Evolutionary conservation across 176 grass and related monocot species (phyloP).

Genomic region (Carex scoparia): DNA sequence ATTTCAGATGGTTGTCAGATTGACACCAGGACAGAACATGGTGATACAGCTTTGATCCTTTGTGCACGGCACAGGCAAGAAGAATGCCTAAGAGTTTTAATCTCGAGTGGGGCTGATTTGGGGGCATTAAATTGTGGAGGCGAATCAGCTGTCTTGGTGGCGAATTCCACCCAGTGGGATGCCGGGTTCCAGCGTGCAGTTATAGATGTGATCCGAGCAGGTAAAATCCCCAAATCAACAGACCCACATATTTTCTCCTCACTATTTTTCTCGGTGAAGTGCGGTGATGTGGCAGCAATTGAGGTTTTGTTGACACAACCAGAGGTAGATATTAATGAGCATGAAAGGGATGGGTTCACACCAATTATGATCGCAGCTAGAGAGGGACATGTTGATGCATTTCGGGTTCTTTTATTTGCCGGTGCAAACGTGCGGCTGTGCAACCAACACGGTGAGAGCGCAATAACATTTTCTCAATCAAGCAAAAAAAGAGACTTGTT

Average conservation of each 20-base stretch:
- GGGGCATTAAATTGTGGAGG: constrained; percentile 51
- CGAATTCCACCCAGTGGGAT: constrained; percentile 44
- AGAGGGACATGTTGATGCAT: constrained; percentile 59
- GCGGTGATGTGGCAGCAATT: constrained; percentile 45
- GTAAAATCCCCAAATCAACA: constrained; percentile 49
- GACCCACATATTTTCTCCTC: constrained; percentile 57
- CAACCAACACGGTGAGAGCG: constrained; percentile 51
- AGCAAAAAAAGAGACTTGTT: constrained; percentile 83
- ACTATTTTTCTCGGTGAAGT: constrained; percentile 42
- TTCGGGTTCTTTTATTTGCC: constrained; percentile 67
- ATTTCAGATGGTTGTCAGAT: constrained; percentile 49
- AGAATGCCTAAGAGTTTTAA: constrained; percentile 62
- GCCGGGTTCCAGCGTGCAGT: constrained; percentile 40
- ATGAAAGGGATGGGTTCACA: constrained; percentile 55
- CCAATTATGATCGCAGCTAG: constrained; percentile 59
- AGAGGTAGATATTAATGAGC: constrained; percentile 53
- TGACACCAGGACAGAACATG: constrained; percentile 48
- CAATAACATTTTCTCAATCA: constrained; percentile 46
- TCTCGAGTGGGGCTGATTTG: constrained; percentile 50
- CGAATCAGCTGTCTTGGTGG: constrained; percentile 37
- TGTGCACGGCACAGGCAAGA: constrained; percentile 45
- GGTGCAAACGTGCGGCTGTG: constrained; percentile 59
- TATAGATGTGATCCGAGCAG: constrained; percentile 38
- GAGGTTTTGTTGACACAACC: constrained; percentile 49
- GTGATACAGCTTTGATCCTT: constrained; percentile 52